A percentile compares a stretch with the other conserved stretches of the same genome.
phyloP scores from a whole-genome alignment of 108 stramenopile species.

The Pseudonitzschia pungens region DNA sequence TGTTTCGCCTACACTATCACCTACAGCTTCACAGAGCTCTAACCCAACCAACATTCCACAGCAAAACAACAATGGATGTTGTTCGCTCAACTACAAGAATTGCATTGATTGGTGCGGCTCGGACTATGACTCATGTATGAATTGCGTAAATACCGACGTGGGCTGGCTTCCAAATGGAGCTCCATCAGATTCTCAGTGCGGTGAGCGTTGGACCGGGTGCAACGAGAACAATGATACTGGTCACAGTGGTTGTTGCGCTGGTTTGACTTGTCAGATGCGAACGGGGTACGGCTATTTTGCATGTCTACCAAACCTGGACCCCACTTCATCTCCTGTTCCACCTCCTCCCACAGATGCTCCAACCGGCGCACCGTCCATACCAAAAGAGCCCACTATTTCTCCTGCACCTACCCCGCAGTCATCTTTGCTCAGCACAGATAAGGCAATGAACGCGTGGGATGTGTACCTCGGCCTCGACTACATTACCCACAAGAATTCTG shows the following conservation, averaged over 20 bases:
- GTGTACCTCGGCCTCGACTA: conserved; percentile 17
- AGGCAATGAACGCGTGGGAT: conserved; percentile 30
- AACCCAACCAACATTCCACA: not conserved
- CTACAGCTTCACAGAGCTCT: not conserved
- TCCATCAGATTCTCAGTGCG: not conserved
- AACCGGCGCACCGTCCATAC: not conserved
- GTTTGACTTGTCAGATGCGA: conserved; percentile 5
- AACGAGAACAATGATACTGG: not conserved
- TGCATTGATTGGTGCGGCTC: conserved; percentile 9
- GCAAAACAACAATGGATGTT: conserved; percentile 7
- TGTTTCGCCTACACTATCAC: not conserved
- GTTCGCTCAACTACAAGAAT: not conserved
- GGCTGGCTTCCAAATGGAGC: conserved; percentile 10
- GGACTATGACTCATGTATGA: not conserved
- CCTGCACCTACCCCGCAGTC: not conserved
- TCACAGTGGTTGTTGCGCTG: conserved; percentile 8
- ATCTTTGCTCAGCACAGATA: conserved; percentile 9
- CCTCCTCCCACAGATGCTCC: not conserved
- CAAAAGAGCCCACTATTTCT: not conserved
- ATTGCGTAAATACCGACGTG: not conserved
- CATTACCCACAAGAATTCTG: conserved; percentile 19
- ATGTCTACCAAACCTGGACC: not conserved
- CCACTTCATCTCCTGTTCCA: not conserved
- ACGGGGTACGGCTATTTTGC: not conserved
- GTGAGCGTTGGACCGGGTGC: conserved; percentile 4